These are phyloP conservation scores for Madurella mycetomatis DNA, from an alignment of 2,329 filamentous ascomycete genomes.

Conservation along the genomic window DNA sequence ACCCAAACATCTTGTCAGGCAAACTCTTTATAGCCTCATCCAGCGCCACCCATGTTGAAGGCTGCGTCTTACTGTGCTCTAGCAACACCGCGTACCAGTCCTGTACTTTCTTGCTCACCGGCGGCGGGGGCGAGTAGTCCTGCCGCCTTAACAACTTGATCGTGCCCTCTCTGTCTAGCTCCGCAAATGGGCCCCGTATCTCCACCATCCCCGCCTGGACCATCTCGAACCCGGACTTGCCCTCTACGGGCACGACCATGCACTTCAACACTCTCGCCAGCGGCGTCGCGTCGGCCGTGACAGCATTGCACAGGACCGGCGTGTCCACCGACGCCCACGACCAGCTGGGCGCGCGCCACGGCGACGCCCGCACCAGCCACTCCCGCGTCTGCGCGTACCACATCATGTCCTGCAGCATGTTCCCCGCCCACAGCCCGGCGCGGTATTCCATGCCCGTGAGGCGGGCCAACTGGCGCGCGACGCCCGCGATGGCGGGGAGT, in stretches of 20 bases:
- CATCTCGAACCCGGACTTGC: background rate
- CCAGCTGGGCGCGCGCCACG: constrained; percentile 4
- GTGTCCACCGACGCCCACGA: constrained; percentile 13
- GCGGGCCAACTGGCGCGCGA: constrained; percentile 7
- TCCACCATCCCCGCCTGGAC: background rate
- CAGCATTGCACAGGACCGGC: constrained; percentile 1
- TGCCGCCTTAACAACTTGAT: background rate
- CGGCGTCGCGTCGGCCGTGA: constrained; percentile 1
- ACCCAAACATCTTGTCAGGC: constrained; percentile 4
- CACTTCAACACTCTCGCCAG: constrained; percentile 3
- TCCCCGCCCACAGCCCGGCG: constrained; percentile 14
- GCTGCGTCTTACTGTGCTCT: background rate
- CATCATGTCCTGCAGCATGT: constrained; percentile 11
- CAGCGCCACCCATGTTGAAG: background rate
- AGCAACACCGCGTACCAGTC: constrained; percentile 12
- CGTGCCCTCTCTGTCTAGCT: constrained; percentile 2
- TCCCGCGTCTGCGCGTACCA: constrained; percentile 7
- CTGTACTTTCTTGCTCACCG: constrained; percentile 2
- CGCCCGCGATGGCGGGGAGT: constrained; percentile 14
- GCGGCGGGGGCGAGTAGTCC: constrained; percentile 1
- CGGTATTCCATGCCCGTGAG: constrained; percentile 3
- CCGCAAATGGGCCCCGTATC: constrained; percentile 3
- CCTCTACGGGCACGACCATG: background rate
- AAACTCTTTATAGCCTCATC: background rate
- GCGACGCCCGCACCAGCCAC: background rate